Evolutionary conservation across 345 rosid genomes (phyloP), one percentile per base, ranked within the genome.

Genomic region (Cardamine resedifolia): DNA sequence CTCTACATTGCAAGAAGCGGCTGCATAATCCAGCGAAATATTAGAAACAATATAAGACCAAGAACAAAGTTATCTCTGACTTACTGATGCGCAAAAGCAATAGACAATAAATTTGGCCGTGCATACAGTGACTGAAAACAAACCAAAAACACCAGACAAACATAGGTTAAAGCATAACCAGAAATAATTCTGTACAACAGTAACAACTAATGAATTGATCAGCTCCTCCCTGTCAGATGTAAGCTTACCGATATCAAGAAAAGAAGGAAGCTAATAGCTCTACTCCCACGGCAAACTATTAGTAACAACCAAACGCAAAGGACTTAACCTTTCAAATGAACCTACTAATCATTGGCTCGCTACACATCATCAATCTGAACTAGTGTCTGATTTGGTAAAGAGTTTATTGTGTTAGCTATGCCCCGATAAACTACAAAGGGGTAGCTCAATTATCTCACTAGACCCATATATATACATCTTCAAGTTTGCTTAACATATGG

Each of bases 1-100:
- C 96, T 82, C 96, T 84, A 77, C 87, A 92, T 74, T 92, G 97
- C 82, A 89, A 80, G 85, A 89, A 91, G 39, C 96, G 89, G 81
- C 94, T 89, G 96, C 75, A 80, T 45, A 70, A 77, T 44, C 7
- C 34, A 20, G 7, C 8, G 28, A 23, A 53, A 34, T 38, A 44
- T 41, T 24, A 50, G 31, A 58, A 66, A 39, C 55, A 26, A 67
- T 44, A 36, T 66, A 65, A 81, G 78, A 71, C 74, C 14, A 48
- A 59, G n/a, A 30, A 61, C 18, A 10, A 56, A 62, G 6, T 53
- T 20, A 33, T 63, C 60, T 41, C 70, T 1, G 2, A 51, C 55
- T 53, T 41, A 63, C 6, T 28, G 19, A 63, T 38, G 34, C 8
- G 6, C 23, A 51, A 52, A 72, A 50, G 12, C 51, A 52, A 72